phyloP scores from a whole-genome alignment of 2,329 filamentous ascomycete genomes.

The Hypoxylon sp. region DNA sequence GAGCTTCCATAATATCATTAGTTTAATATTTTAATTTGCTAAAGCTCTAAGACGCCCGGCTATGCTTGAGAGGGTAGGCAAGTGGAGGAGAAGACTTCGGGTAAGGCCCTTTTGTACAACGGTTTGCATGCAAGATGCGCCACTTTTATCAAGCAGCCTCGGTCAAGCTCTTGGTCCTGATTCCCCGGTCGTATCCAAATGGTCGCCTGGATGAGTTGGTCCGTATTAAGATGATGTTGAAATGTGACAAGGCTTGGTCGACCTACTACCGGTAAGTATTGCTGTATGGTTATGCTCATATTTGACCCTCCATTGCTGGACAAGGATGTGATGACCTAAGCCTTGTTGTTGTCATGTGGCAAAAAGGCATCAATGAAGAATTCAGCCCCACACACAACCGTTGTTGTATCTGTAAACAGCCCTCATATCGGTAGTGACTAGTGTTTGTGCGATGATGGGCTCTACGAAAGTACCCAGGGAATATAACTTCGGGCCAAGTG shows the following conservation, averaged over 20 bases:
- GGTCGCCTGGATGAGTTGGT: conserved; percentile 35
- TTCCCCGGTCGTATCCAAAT: conserved; percentile 27
- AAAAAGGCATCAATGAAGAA: conserved; percentile 20
- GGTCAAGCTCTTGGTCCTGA: conserved; percentile 37
- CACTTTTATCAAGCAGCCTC: conserved; percentile 41
- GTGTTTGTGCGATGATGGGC: conserved; percentile 11
- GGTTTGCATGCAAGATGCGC: conserved; percentile 43
- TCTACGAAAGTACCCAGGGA: conserved; percentile 14
- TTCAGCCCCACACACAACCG: conserved; percentile 9
- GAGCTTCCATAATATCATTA: conserved; percentile 29
- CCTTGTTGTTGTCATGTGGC: conserved; percentile 31
- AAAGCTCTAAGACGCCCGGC: conserved; percentile 38
- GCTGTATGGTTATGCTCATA: conserved; percentile 26
- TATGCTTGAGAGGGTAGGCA: conserved; percentile 45
- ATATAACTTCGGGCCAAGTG: conserved; percentile 9
- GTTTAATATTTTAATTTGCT: conserved; percentile 31
- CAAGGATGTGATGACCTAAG: conserved; percentile 34
- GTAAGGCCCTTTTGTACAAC: conserved; percentile 52
- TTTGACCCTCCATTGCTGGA: conserved; percentile 18
- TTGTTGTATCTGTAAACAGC: conserved; percentile 10
- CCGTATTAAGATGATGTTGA: conserved; percentile 34
- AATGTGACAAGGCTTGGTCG: conserved; percentile 41
- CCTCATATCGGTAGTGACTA: conserved; percentile 12
- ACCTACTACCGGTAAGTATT: conserved; percentile 15
- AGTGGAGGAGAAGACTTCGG: conserved; percentile 49